Evolutionary conservation across 257 asterid genomes (phyloP).

Genomic region (Nicotiana obtusifolia): DNA sequence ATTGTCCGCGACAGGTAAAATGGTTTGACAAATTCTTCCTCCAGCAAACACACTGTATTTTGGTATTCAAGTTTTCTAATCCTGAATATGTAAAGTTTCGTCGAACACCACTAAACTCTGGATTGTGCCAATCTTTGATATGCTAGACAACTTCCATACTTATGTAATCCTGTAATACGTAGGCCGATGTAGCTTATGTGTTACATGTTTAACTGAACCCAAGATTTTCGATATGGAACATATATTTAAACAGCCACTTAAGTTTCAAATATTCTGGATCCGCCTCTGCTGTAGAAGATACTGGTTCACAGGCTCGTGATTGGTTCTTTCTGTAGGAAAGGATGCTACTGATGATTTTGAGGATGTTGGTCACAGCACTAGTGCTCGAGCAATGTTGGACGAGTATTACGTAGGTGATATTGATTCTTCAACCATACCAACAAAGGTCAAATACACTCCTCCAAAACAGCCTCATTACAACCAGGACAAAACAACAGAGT

Average conservation of each 20-base stretch:
- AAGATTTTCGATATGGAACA: too few relatives aligned
- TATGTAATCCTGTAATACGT: neutral
- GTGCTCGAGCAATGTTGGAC: slow-evolving; percentile 50
- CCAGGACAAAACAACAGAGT: slow-evolving; percentile 55
- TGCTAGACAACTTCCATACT: neutral
- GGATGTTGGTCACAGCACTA: slow-evolving; percentile 52
- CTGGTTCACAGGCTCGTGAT: neutral
- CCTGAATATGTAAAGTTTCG: neutral
- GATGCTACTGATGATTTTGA: slow-evolving; percentile 78
- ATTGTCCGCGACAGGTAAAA: slow-evolving; percentile 63
- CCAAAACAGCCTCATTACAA: slow-evolving; percentile 45
- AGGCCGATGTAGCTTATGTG: too few relatives aligned
- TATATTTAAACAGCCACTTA: too few relatives aligned
- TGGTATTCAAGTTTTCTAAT: neutral
- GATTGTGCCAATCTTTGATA: neutral
- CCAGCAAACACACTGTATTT: neutral
- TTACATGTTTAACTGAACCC: too few relatives aligned
- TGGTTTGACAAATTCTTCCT: neutral
- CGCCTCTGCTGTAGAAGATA: neutral
- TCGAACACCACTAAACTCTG: neutral
- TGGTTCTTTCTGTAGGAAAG: slow-evolving; percentile 38
- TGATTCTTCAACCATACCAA: slow-evolving; percentile 42
- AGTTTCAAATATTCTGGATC: too few relatives aligned
- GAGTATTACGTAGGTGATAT: slow-evolving; percentile 44
- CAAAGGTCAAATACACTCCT: slow-evolving; percentile 38